Evolutionary conservation across 2,329 filamentous ascomycete genomes (phyloP).

Genomic region (Cladosporium sp.): DNA sequence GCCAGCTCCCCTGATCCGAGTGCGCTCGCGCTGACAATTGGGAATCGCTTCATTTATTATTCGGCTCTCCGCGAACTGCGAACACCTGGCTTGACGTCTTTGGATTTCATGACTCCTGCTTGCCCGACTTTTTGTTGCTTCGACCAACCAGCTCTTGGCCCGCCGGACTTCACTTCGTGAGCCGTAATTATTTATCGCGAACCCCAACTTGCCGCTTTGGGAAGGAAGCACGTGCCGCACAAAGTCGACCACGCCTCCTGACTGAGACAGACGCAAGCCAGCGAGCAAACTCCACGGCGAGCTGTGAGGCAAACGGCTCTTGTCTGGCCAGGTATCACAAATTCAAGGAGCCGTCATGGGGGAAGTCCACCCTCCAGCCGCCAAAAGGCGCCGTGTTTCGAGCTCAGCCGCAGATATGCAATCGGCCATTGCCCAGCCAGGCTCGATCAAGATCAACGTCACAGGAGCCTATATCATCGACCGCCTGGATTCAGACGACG

Average conservation of each 20-base stretch:
- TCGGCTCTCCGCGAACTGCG: constrained; percentile 1
- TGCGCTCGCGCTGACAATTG: not conserved
- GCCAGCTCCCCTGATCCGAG: not conserved
- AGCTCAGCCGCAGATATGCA: constrained; percentile 38
- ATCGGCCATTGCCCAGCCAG: constrained; percentile 52
- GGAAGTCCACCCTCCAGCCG: constrained; percentile 62
- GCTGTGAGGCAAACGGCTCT: too few relatives aligned
- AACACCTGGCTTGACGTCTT: constrained; percentile 5
- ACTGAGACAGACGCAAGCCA: not conserved
- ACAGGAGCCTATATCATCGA: constrained; percentile 95
- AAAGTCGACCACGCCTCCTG: constrained; percentile 8
- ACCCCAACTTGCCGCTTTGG: constrained; percentile 9
- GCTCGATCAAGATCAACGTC: constrained; percentile 87
- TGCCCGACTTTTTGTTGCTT: not conserved
- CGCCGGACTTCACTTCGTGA: not conserved
- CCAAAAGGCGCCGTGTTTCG: constrained; percentile 29
- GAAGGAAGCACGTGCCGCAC: constrained; percentile 11
- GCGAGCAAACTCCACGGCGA: too few relatives aligned
- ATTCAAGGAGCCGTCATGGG: constrained; percentile 74
- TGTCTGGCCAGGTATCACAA: not conserved
- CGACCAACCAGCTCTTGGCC: not conserved
- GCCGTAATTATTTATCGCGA: not conserved
- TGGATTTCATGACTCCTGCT: not conserved
- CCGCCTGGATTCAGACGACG: constrained; percentile 49
- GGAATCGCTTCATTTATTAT: not conserved